Base-by-base conservation (phyloP, 306 rosid species). In the Geum urbanum region DNA sequence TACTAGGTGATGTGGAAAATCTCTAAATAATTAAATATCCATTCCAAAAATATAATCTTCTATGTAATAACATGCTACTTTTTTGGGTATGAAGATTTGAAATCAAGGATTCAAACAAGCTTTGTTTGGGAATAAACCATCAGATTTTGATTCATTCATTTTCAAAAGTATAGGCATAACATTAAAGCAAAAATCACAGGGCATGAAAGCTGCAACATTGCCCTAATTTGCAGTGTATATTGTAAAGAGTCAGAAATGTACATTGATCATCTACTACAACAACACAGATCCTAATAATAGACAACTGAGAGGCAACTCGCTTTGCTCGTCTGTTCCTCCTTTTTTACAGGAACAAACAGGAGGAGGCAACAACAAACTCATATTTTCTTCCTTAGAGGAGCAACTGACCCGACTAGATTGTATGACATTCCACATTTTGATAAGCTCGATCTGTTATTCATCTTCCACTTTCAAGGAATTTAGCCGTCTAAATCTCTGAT, bases 401-500 rank as follows among this genome's bases (percentile, higher is more conserved):
- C 73, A 54, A 82, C 78, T 70, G 71, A 70, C 78, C 59, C 75
- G 48, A 71, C 78, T 67, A 70, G 72, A 59, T 44, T 53, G 74
- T 43, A 70, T 24, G 15, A 69, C 77, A 78, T 78, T 73, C 73
- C 74, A 72, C 75, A 76, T 71, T 76, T 71, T 22, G 70, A 85
- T 66, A 57, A 35, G 60, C 76, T 24, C 15, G 57, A 40, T 5
- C 55, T 41, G 68, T 74, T 87, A 88, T 67, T 88, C 83, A 5
- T 80, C 87, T 5, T 87, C 86, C 73, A 58, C 4, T 74, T 77
- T 84, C 60, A 87, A 67, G 56, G 99, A 91, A 75, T 87, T 87
- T 80, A 95, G 69, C 79, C 91, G 83, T 79, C 86, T 89, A 63
- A 84, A 65, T 81, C 97, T 89, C 80, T 87, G 91, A 78, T 95